These are phyloP conservation scores for Fennellomyces sp. DNA, from an alignment of 371 early-diverging fungal genomes.

Conservation along the genomic window DNA sequence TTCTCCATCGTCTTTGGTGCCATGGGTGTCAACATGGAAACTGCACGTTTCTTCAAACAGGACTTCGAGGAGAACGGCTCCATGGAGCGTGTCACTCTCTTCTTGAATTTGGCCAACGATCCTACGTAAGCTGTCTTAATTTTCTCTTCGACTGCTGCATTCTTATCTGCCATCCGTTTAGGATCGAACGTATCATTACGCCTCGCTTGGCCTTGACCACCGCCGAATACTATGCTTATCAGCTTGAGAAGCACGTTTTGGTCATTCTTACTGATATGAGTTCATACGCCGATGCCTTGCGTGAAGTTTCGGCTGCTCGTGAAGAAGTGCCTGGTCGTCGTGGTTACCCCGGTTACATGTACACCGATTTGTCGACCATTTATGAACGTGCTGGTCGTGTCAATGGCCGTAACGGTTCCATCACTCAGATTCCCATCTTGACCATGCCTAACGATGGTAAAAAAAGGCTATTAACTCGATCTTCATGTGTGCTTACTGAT, in stretches of 20 bases:
- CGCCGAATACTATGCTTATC: conserved; percentile 99
- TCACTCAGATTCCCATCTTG: conserved; percentile 99
- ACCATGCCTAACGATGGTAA: conserved; percentile 99
- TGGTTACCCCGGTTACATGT: conserved; percentile 99
- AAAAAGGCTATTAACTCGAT: not conserved
- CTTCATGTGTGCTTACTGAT: not conserved
- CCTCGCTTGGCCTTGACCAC: conserved; percentile 99
- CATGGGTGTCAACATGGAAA: conserved; percentile 99
- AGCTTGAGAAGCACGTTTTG: conserved; percentile 99
- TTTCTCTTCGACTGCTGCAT: conserved; percentile 11
- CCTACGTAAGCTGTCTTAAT: conserved; percentile 96
- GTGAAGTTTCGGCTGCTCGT: conserved; percentile 99
- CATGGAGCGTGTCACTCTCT: conserved; percentile 98
- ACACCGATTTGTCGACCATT: conserved; percentile 99
- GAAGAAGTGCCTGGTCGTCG: conserved; percentile 99
- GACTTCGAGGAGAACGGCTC: conserved; percentile 99
- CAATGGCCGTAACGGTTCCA: conserved; percentile 99
- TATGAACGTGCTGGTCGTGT: conserved; percentile 99
- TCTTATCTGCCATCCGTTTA: conserved; percentile 23
- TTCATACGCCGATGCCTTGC: conserved; percentile 99
- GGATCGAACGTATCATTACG: conserved; percentile 99
- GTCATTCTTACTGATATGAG: conserved; percentile 99
- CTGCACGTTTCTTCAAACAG: conserved; percentile 99
- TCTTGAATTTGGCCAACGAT: conserved; percentile 99
- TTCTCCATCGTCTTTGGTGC: conserved; percentile 99